Evolutionary conservation across 2,329 filamentous ascomycete species (phyloP), one percentile per base, ranked within the genome.

Genomic region (Hypoxylon sp.): DNA sequence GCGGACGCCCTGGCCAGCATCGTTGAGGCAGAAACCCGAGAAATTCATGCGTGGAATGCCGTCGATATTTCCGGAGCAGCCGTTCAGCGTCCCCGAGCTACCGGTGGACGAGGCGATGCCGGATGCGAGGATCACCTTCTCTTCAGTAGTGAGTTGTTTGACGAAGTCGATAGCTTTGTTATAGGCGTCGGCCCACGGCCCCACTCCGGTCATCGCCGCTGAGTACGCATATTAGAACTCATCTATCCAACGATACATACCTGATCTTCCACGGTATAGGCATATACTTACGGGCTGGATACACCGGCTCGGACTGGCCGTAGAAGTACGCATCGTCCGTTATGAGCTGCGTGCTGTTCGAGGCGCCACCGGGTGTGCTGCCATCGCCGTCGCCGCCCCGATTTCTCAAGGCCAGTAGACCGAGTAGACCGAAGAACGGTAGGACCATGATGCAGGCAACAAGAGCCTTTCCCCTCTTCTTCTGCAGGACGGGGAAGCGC

Each of bases 81-180:
- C 75, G 23, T 77, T 72, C 15, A 70, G 33, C 11, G 67, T 70
- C 2, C 69, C 70, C 5, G 69, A 65, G 7, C 65, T 68, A 13
- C 69, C 69, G 1, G 69, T 79, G n/a, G 76, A 74, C 2, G 73
- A 85, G 65, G 83, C 80, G 42, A 87, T 82, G 61, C 91, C 91
- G 1, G 88, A 89, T 0, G 90, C 93, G 55, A 95, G 74, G 67
- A 87, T 88, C 69, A 93, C 87, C 75, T 94, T 95, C 73, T 96
- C 91, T 15, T 86, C 79, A 43, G 93, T 75, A 0, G 89, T 93
- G 77, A 95, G 81, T 67, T 88, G 81, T 11, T 80, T 81, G 10
- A 96, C 90, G 65, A 95, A 85, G 1, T 80, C 79, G 55, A 81
- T 80, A 0, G 91, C 91, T 69, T 88, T 90, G 17, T 76, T 73